These are phyloP conservation scores for Pythium phragmitis DNA, from an alignment of 352 stramenopile species.

Conservation along the genomic window DNA sequence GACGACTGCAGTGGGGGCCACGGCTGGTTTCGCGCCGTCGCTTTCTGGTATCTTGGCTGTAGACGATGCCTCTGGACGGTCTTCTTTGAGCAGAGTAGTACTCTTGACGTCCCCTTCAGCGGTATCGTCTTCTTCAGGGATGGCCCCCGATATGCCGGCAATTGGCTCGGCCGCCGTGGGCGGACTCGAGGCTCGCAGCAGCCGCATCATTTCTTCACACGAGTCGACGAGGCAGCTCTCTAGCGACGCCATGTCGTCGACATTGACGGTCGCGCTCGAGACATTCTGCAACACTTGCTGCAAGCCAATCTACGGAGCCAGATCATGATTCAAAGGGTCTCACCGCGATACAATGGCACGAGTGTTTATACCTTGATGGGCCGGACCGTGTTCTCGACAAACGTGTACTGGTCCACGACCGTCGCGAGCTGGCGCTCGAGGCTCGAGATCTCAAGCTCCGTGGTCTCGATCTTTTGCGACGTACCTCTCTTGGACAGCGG, in stretches of 20 bases:
- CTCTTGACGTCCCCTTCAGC: conserved; percentile 1
- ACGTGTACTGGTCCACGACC: conserved; percentile 83
- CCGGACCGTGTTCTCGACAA: conserved; percentile 72
- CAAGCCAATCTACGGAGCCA: conserved; percentile 55
- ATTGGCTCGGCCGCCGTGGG: neutral
- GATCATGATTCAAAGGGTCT: too few species aligned
- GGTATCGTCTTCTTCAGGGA: conserved; percentile 25
- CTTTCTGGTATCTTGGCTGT: neutral
- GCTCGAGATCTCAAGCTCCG: conserved; percentile 63
- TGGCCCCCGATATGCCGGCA: neutral
- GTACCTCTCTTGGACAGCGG: conserved; percentile 63
- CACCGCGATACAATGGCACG: too few species aligned
- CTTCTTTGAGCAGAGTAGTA: neutral
- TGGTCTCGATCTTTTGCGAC: conserved; percentile 66
- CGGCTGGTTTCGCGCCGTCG: neutral
- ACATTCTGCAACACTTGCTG: conserved; percentile 82
- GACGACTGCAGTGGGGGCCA: conserved; percentile 9
- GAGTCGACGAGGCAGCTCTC: conserved; percentile 56
- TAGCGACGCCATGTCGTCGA: conserved; percentile 60
- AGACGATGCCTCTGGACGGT: neutral
- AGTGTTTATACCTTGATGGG: conserved; percentile 57
- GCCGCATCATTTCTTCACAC: conserved; percentile 75
- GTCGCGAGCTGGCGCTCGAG: conserved; percentile 60
- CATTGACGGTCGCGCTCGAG: conserved; percentile 65
- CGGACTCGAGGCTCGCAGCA: conserved; percentile 41